A percentile compares a stretch with the other conserved stretches of the same genome.
phyloP scores from a whole-genome alignment of 495 filamentous ascomycete species.

The Oleoguttula mirabilis region DNA sequence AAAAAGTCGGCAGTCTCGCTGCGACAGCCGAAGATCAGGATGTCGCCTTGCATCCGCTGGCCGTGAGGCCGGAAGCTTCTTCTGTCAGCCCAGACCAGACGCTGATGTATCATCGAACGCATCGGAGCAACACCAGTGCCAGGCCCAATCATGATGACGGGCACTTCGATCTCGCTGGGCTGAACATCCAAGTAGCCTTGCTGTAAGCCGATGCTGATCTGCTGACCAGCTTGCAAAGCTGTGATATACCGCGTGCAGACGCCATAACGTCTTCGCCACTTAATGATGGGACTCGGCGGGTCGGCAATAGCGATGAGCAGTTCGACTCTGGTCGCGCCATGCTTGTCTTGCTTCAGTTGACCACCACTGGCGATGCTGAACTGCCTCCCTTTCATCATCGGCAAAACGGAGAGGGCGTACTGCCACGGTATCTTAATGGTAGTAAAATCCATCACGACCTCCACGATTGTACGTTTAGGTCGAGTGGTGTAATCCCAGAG shows the following conservation, averaged over 20 bases:
- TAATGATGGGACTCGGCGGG: slow-evolving; percentile 28
- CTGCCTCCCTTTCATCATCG: slow-evolving; percentile 61
- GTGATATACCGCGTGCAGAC: slow-evolving; percentile 82
- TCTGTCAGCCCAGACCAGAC: slow-evolving; percentile 27
- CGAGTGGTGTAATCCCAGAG: slow-evolving; percentile 92
- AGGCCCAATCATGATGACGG: slow-evolving; percentile 70
- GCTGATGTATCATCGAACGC: slow-evolving; percentile 64
- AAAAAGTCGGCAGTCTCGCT: slow-evolving; percentile 64
- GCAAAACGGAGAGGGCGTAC: slow-evolving; percentile 56
- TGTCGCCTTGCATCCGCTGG: slow-evolving; percentile 19
- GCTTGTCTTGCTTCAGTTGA: slow-evolving; percentile 25
- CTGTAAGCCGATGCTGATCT: slow-evolving; percentile 47
- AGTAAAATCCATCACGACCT: slow-evolving; percentile 82
- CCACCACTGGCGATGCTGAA: slow-evolving; percentile 83
- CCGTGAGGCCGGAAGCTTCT: slow-evolving; percentile 5
- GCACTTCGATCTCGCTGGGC: slow-evolving; percentile 34
- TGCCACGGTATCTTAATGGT: slow-evolving; percentile 70
- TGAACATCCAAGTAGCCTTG: slow-evolving; percentile 42
- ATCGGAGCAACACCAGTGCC: slow-evolving; percentile 90
- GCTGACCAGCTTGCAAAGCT: slow-evolving; percentile 44
- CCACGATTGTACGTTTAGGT: slow-evolving; percentile 79
- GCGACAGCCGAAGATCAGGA: slow-evolving; percentile 72
- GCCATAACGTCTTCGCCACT: slow-evolving; percentile 78
- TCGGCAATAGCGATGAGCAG: slow-evolving; percentile 74
- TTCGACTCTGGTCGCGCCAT: slow-evolving; percentile 45